A percentile compares a stretch with the other conserved stretches of the same genome.
Conservation (phyloP, 1,284 basidiomycete species). For the Melanopsichium pennsylvanicum region DNA sequence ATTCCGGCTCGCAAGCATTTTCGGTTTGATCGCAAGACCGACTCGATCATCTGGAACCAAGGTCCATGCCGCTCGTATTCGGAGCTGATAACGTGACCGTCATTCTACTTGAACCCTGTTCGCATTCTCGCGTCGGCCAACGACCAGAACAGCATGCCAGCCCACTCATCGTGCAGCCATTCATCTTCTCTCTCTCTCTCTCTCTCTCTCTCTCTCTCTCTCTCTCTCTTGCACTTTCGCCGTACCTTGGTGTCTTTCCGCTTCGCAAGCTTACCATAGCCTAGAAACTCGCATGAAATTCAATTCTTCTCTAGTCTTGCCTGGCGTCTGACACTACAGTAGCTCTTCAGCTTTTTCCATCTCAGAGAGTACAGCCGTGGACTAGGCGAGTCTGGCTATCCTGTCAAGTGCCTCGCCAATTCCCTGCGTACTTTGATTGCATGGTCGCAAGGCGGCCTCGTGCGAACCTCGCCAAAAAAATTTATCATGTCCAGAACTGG, state of each 20-base stretch:
- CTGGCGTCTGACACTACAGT: no score
- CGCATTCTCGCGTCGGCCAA: neutral
- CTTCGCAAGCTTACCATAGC: no score
- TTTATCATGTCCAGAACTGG: constrained; percentile 3
- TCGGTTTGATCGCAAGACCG: no score
- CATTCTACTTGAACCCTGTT: constrained; percentile 7
- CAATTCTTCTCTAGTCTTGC: no score
- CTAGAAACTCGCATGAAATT: no score
- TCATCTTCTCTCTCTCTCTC: no score
- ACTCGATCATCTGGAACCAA: neutral
- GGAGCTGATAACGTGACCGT: neutral
- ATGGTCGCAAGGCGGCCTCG: constrained; percentile 2
- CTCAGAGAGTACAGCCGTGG: no score
- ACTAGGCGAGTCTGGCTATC: no score
- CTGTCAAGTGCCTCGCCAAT: constrained; percentile 10
- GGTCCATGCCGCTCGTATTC: neutral
- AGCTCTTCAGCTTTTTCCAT: no score
- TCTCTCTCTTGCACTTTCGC: neutral
- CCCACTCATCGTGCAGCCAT: constrained; percentile 7
- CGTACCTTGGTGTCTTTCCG: no score
- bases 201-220: no score
- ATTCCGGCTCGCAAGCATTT: neutral
- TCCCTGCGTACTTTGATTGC: neutral
- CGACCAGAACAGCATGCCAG: neutral
- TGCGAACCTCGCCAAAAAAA: constrained; percentile 13